Conservation (phyloP, 768 basidiomycete genomes). For the Pleurotus salmoneostramineus region DNA sequence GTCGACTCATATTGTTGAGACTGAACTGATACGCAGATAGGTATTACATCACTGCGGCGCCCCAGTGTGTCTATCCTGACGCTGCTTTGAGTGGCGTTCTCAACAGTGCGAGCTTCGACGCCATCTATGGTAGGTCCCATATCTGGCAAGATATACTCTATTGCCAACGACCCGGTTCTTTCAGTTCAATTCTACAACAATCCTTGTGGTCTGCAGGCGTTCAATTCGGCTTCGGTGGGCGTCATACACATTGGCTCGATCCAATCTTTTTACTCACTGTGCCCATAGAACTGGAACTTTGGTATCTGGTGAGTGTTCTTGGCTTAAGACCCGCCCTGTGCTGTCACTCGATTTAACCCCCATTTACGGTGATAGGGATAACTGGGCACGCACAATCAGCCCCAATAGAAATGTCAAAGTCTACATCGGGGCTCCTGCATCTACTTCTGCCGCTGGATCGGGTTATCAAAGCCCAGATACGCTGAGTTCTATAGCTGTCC, state of each 20-base stretch:
- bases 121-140: slow-evolving; percentile 48
- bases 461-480: slow-evolving; percentile 53
- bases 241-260: not conserved
- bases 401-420: slow-evolving; percentile 60
- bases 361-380: slow-evolving; percentile 39
- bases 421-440: slow-evolving; percentile 63
- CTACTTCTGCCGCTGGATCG: slow-evolving; percentile 49
- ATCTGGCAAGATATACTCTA: not conserved
- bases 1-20: not conserved
- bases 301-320: slow-evolving; percentile 41
- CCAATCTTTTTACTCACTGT: slow-evolving; percentile 10
- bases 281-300: slow-evolving; percentile 57
- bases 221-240: slow-evolving; percentile 45
- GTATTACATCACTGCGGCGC: slow-evolving; percentile 65
- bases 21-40: slow-evolving; percentile 21
- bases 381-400: slow-evolving; percentile 57
- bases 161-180: not conserved
- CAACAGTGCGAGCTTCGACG: slow-evolving; percentile 62
- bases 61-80: slow-evolving; percentile 71
- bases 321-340: not conserved
- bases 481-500: slow-evolving; percentile 40
- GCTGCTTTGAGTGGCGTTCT: slow-evolving; percentile 54
- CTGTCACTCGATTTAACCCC: not conserved
- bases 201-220: slow-evolving; percentile 46
- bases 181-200: slow-evolving; percentile 55